A percentile compares a stretch with the other conserved stretches of the same genome.
phyloP scores from a whole-genome alignment of 164 flowering plant genomes.

The Paratinospora sagittata region DNA sequence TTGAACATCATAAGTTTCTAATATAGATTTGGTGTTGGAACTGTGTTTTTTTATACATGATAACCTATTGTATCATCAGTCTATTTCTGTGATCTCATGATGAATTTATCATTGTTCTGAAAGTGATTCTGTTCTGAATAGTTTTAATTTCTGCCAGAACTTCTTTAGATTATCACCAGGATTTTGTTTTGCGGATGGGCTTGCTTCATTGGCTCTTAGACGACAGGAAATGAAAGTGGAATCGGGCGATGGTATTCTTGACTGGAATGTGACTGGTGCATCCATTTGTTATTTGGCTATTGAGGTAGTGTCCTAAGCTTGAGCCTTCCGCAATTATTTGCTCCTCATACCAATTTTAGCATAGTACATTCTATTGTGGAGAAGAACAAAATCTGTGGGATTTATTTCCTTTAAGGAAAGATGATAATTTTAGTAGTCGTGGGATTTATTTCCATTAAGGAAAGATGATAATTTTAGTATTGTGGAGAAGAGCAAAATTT shows the following conservation, averaged over 20 bases:
- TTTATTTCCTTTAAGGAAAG: too few relatives aligned
- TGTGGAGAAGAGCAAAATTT: too few relatives aligned
- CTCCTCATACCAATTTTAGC: background rate
- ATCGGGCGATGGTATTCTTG: conserved; percentile 48
- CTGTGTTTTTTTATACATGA: too few relatives aligned
- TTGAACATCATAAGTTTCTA: too few relatives aligned
- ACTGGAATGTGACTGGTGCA: conserved; percentile 95
- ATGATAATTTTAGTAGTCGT: too few relatives aligned
- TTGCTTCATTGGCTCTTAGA: conserved; percentile 92
- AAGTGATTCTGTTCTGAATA: conserved; percentile 5
- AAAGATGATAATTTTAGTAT: too few relatives aligned
- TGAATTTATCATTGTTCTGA: background rate
- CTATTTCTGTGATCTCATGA: background rate
- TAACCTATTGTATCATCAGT: background rate
- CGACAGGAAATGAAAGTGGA: conserved; percentile 86
- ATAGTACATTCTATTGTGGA: too few relatives aligned
- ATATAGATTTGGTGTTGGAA: too few relatives aligned
- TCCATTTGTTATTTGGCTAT: conserved; percentile 68
- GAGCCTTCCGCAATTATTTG: conserved; percentile 4
- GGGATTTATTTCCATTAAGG: too few relatives aligned
- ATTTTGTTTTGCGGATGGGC: conserved; percentile 98
- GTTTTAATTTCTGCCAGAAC: conserved; percentile 46
- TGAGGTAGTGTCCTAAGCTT: conserved; percentile 50
- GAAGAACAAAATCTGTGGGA: too few relatives aligned
- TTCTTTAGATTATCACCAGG: conserved; percentile 93